Base-by-base conservation (phyloP, 768 basidiomycete species). In the Mycena crocata region DNA sequence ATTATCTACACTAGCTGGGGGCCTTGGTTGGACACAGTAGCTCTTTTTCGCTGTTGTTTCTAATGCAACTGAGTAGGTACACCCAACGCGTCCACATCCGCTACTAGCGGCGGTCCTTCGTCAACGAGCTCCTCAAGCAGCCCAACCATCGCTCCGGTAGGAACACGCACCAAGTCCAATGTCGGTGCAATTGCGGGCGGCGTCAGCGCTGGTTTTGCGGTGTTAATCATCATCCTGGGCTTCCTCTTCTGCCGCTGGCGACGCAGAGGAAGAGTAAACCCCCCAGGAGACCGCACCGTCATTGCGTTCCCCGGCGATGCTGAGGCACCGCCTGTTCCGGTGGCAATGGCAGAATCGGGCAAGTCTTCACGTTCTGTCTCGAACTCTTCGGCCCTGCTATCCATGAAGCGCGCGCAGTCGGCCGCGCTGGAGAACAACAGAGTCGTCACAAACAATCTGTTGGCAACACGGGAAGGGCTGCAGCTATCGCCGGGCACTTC, bases 1-100 rank as follows among this genome's bases (percentile, higher is more conserved):
- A 26, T 44, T 61, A 39, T 50, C 48, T 15, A 51, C 59, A 31
- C 21, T 51, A 24, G 59, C 59, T 6, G 59, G 59, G 2, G 59
- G 59, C 39, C 30, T 37, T 1, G 59, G 59, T 52, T 34, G 5
- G 46, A 28, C 26, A 1, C 30, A 51, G 14, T 51, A 5, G 17
- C 21, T 42, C 21, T 21, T 42, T 23, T 5, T 17, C 21, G 10
- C 28, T n/a, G 9, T 51, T 2, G 7, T 51, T 19, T 32, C 17
- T 26, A 28, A 51, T 51, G 31, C 30, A n/a, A 3, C 40, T 42
- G 19, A 17, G 31, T 5, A 51, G 50, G 50, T 2, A 32, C 30
- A 51, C 50, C 50, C 2, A 51, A 51, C 51, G 51, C 51, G 34
- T 31, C 50, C 50, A 32, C 5, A 10, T 19, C 28, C 30, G 12